phyloP scores from a whole-genome alignment of 306 rosid species.

The Mimosa pudica region DNA sequence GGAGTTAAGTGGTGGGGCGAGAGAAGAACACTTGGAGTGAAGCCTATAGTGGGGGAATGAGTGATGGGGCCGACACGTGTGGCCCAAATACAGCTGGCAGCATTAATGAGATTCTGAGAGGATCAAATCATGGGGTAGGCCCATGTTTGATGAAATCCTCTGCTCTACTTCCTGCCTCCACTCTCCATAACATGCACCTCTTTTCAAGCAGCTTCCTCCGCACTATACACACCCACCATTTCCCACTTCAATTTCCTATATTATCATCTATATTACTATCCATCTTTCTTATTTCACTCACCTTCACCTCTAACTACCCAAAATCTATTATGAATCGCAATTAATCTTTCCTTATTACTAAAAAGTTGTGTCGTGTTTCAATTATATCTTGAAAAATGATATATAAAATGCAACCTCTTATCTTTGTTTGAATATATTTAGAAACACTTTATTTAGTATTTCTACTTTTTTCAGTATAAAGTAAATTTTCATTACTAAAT shows the following conservation, averaged over 20 bases:
- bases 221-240: neutral
- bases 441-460: neutral
- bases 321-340: neutral
- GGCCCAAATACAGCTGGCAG: constrained; percentile 11
- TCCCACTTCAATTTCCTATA: neutral
- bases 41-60: neutral
- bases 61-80: neutral
- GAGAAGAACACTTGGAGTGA: too few species aligned
- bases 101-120: neutral
- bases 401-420: neutral
- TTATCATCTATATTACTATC: neutral
- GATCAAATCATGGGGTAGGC: too few species aligned
- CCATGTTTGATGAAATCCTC: neutral
- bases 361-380: neutral
- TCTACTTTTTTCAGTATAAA: neutral
- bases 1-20: too few species aligned
- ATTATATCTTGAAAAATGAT: too few species aligned
- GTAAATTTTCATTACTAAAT: too few species aligned
- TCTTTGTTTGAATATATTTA: neutral
- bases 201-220: constrained; percentile 6
- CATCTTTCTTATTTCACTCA: neutral
- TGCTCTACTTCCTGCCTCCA: neutral
- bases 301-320: neutral
- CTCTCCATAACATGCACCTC: constrained; percentile 11
- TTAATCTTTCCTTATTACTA: too few species aligned